phyloP scores from a whole-genome alignment of 768 basidiomycete species.

The Mrakia blollopis region DNA sequence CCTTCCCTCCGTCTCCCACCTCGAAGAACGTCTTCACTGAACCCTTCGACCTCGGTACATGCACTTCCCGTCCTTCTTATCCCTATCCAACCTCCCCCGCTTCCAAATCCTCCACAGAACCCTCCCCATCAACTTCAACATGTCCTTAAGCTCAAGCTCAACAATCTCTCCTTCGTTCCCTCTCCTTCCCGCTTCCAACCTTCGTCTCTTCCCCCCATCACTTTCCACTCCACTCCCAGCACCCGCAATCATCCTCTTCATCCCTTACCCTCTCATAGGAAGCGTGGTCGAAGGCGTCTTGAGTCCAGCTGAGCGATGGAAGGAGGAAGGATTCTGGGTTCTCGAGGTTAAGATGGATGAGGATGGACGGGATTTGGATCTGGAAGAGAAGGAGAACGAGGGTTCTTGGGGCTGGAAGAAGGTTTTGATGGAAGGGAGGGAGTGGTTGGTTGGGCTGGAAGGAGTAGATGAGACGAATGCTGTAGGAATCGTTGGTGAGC shows the following conservation, averaged over 20 bases:
- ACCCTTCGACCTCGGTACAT: not conserved
- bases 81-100: not conserved
- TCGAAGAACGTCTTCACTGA: not conserved
- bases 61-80: not conserved
- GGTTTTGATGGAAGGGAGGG: not conserved
- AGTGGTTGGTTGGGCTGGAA: not conserved
- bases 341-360: slow-evolving; percentile 4
- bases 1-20: too few species aligned
- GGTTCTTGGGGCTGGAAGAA: not conserved
- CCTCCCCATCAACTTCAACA: not conserved
- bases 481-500: not conserved
- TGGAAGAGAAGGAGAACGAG: not conserved
- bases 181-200: not conserved
- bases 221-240: not conserved
- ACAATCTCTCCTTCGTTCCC: not conserved
- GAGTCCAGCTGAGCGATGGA: not conserved
- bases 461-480: not conserved
- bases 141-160: not conserved
- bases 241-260: not conserved
- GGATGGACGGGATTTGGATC: not conserved
- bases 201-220: not conserved
- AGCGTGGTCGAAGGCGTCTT: not conserved
- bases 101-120: not conserved
- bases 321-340: not conserved
- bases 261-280: not conserved